These are phyloP conservation scores for Carex arenaria DNA, from an alignment of 202 grass and related monocot genomes.

Conservation along the genomic window DNA sequence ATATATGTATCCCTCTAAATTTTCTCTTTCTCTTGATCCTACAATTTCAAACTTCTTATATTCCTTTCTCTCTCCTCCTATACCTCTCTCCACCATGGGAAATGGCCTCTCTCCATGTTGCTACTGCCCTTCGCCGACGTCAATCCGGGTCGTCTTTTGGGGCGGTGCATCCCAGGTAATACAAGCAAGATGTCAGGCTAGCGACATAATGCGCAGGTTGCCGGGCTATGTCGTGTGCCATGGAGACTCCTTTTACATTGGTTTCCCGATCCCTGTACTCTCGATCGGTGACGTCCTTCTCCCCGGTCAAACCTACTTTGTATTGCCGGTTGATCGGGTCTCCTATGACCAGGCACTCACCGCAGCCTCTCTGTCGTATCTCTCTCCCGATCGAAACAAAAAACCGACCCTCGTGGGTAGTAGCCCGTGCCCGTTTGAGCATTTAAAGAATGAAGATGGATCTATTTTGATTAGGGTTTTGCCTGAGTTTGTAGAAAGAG, in stretches of 20 bases:
- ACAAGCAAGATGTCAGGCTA: conserved; percentile 22
- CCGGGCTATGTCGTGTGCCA: conserved; percentile 48
- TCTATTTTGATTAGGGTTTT: conserved; percentile 44
- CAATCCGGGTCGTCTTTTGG: conserved; percentile 58
- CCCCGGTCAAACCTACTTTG: conserved; percentile 66
- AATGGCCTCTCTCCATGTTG: conserved; percentile 50
- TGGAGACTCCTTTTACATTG: conserved; percentile 76
- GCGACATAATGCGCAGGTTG: conserved; percentile 45
- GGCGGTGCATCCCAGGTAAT: conserved; percentile 38
- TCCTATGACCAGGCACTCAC: conserved; percentile 48
- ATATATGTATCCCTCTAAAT: conserved; percentile 2
- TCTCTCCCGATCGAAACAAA: conserved; percentile 27
- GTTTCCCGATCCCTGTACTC: conserved; percentile 57
- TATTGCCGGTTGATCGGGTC: conserved; percentile 51
- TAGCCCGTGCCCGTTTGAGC: conserved; percentile 61
- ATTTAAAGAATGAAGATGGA: conserved; percentile 58
- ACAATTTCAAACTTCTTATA: background rate
- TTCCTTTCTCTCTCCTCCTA: background rate
- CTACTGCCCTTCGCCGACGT: background rate
- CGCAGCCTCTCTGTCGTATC: conserved; percentile 52
- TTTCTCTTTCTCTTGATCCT: background rate
- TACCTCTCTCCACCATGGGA: conserved; percentile 34
- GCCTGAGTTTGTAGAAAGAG: conserved; percentile 71
- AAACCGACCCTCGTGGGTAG: conserved; percentile 33
- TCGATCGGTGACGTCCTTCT: conserved; percentile 43